Evolutionary conservation across 192 early-diverging fungal species (phyloP).

Genomic region (Backusella luteola): DNA sequence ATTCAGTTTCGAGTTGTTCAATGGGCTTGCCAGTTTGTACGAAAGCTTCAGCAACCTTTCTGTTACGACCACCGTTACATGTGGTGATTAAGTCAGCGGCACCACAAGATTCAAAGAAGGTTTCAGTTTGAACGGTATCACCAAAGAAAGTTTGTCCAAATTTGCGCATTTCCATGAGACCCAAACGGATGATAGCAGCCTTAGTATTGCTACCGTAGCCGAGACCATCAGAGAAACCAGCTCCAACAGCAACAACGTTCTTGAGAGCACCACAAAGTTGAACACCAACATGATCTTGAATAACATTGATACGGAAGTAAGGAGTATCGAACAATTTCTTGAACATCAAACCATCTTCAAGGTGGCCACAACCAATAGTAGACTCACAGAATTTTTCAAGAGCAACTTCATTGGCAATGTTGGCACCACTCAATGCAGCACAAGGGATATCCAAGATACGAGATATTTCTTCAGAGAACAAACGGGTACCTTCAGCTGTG

Average conservation of each 20-base stretch:
- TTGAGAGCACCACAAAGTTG: slow-evolving; percentile 98
- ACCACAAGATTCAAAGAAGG: slow-evolving; percentile 97
- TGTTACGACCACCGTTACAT: slow-evolving; percentile 96
- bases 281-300: slow-evolving; percentile 87
- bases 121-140: slow-evolving; percentile 82
- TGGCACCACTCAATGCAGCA: slow-evolving; percentile 90
- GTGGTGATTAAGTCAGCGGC: slow-evolving; percentile 96
- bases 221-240: slow-evolving; percentile 93
- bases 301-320: slow-evolving; percentile 86
- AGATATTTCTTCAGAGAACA: slow-evolving; percentile 82
- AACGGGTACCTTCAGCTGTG: slow-evolving; percentile 66
- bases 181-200: slow-evolving; percentile 95
- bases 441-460: slow-evolving; percentile 75
- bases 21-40: slow-evolving; percentile 92
- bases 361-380: slow-evolving; percentile 79
- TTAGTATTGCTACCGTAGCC: slow-evolving; percentile 94
- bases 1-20: slow-evolving; percentile 84
- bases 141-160: slow-evolving; percentile 83
- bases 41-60: slow-evolving; percentile 88
- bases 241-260: slow-evolving; percentile 97
- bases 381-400: slow-evolving; percentile 94
- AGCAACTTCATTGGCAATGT: slow-evolving; percentile 96
- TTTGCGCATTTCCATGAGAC: slow-evolving; percentile 93
- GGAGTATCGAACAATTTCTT: slow-evolving; percentile 81
- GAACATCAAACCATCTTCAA: slow-evolving; percentile 76